Percentiles rank a stretch among this genome's conserved stretches.
Evolutionary conservation across 805 yeast genomes (phyloP).

Genomic region (Ogataea pignaliae): DNA sequence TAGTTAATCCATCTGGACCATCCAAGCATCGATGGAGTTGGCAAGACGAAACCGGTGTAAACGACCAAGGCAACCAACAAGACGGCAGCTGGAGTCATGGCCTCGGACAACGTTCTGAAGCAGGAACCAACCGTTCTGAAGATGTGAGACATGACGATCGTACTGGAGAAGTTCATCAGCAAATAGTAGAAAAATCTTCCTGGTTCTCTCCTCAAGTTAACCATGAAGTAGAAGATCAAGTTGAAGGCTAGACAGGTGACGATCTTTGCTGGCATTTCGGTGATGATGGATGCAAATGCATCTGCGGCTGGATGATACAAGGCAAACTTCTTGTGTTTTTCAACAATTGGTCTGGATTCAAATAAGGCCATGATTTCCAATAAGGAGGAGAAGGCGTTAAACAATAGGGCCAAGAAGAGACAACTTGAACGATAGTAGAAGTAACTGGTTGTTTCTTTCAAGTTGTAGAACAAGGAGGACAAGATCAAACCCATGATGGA

Average conservation of each 20-base stretch:
- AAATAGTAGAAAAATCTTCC: constrained; percentile 52
- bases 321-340: constrained; percentile 52
- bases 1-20: constrained; percentile 64
- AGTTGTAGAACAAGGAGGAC: constrained; percentile 53
- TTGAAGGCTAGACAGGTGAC: constrained; percentile 42
- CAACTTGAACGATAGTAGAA: constrained; percentile 55
- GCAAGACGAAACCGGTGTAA: constrained; percentile 54
- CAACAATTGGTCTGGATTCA: constrained; percentile 51
- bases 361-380: constrained; percentile 51
- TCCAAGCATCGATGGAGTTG: constrained; percentile 49
- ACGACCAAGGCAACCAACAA: constrained; percentile 43
- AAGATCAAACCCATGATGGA: constrained; percentile 47
- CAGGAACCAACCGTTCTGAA: constrained; percentile 49
- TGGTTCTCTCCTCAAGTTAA: constrained; percentile 43
- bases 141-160: constrained; percentile 49
- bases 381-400: constrained; percentile 55
- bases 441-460: constrained; percentile 35
- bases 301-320: constrained; percentile 56
- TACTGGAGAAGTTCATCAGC: constrained; percentile 36
- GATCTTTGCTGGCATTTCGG: constrained; percentile 47
- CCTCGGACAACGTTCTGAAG: constrained; percentile 41
- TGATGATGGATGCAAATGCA: constrained; percentile 47
- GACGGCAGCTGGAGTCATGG: constrained; percentile 54
- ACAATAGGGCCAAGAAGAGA: constrained; percentile 59
- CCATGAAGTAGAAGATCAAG: constrained; percentile 46